Evolutionary conservation across 331 rosid species (phyloP), one percentile per base, ranked within the genome.

Genomic region (Acacia concinna): DNA sequence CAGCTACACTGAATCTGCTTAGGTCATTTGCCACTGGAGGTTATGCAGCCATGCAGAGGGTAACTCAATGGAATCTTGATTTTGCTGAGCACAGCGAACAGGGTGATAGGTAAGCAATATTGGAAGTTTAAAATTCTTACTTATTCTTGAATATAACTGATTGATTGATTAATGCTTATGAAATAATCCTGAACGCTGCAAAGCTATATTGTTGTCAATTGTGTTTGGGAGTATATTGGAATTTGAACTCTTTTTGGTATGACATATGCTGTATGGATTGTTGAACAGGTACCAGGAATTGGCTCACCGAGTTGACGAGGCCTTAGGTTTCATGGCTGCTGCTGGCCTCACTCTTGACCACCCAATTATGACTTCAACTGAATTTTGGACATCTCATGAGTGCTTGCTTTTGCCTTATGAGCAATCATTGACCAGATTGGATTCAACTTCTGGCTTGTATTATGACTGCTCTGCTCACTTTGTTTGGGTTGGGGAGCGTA

Each of bases 391-490:
- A 21, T 89, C 93, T 25, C 96, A 91, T 49, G 96, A 91, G 80
- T 91, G 96, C 81, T 77, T 91, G 79, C 90, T 63, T 78, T 84
- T 91, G 82, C 93, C 96, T 31, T 91, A 91, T 59, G 96, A 91
- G 81, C 91, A 91, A 77, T 41, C 96, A 8, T 85, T 91, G 76
- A 89, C 96, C 27, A 89, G 93, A 82, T 66, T 68, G 78, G 96
- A 91, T 79, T 91, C 96, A 30, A 91, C 96, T 69, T 87, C 96
- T 46, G 93, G 96, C 21, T 83, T 82, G 66, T 75, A 85, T 77
- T 89, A 91, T n/a, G 96, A 91, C 77, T 91, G 96, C 87, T 91
- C 96, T 30, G 96, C 96, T 78, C 96, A 91, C 85, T 74, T 91
- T 93, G 79, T 91, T 56, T 91, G 96, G 96, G 91, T 81, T 54